Percentiles rank a stretch among this genome's conserved stretches.
Conservation (phyloP, 176 grass and related monocot species). For the Phyllostachys edulis region DNA sequence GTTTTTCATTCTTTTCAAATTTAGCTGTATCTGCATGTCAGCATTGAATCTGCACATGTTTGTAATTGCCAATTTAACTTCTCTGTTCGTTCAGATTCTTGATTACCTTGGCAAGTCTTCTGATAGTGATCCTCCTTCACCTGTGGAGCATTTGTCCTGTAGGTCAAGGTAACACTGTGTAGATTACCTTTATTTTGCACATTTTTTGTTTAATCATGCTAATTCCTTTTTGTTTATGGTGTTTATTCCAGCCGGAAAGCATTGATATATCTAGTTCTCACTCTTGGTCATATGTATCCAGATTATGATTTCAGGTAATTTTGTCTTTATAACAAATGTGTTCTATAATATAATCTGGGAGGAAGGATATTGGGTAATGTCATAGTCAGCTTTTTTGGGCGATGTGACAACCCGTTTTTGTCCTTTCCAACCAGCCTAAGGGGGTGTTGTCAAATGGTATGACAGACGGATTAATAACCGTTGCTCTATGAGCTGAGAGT, state of each 20-base stretch:
- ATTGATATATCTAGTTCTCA: slow-evolving; percentile 93
- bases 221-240: slow-evolving; percentile 18
- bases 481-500: slow-evolving; percentile 99
- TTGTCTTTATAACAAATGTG: slow-evolving; percentile 35
- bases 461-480: slow-evolving; percentile 88
- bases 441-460: slow-evolving; percentile 99
- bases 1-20: background rate
- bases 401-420: slow-evolving; percentile 69
- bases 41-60: background rate
- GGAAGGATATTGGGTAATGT: slow-evolving; percentile 99
- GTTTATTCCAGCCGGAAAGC: slow-evolving; percentile 69
- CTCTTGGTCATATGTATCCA: slow-evolving; percentile 89
- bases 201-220: background rate
- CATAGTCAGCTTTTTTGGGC: slow-evolving; percentile 84
- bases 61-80: slow-evolving; percentile 24
- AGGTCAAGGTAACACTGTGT: slow-evolving; percentile 64
- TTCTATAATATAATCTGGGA: slow-evolving; percentile 46
- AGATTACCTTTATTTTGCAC: background rate
- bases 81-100: slow-evolving; percentile 64
- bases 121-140: slow-evolving; percentile 75
- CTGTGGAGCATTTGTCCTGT: slow-evolving; percentile 81
- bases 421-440: slow-evolving; percentile 70
- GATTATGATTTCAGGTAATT: slow-evolving; percentile 99
- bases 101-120: slow-evolving; percentile 92
- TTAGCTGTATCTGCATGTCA: background rate